phyloP scores from a whole-genome alignment of 805 yeast species.

The Kregervanrija delftensis region DNA sequence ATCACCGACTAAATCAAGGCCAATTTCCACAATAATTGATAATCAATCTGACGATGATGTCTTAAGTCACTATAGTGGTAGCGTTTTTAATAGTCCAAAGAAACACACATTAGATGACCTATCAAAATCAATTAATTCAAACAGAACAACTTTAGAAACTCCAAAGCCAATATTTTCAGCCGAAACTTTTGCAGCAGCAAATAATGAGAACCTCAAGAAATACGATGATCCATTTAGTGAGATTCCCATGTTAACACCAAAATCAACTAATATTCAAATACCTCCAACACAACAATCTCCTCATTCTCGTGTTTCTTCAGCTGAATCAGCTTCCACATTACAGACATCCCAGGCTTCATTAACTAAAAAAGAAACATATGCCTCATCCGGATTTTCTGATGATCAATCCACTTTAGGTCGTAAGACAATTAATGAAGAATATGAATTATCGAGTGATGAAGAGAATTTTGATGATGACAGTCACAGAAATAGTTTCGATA shows the following conservation, averaged over 20 bases:
- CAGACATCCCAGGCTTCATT: conserved; percentile 11
- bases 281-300: conserved; percentile 9
- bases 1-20: conserved; percentile 59
- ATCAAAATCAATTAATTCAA: conserved; percentile 29
- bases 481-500: conserved; percentile 20
- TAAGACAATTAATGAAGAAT: conserved; percentile 11
- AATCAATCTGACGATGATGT: conserved; percentile 30
- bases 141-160: conserved; percentile 42
- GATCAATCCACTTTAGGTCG: conserved; percentile 15
- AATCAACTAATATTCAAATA: conserved; percentile 1
- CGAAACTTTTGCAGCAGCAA: conserved; percentile 56
- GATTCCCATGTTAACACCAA: conserved; percentile 20
- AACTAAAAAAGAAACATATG: conserved; percentile 10
- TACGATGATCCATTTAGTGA: conserved; percentile 18
- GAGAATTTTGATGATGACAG: not conserved
- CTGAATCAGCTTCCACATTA: conserved; percentile 9
- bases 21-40: conserved; percentile 42
- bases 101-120: conserved; percentile 24
- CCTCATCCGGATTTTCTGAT: conserved; percentile 15
- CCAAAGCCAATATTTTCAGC: conserved; percentile 65
- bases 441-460: conserved; percentile 11
- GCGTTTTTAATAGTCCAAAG: conserved; percentile 16
- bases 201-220: conserved; percentile 17
- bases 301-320: conserved; percentile 17
- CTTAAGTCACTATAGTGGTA: conserved; percentile 26